A percentile compares a stretch with the other conserved stretches of the same genome.
Conservation (phyloP, 1,284 basidiomycete genomes). For the Stereum hirsutum region DNA sequence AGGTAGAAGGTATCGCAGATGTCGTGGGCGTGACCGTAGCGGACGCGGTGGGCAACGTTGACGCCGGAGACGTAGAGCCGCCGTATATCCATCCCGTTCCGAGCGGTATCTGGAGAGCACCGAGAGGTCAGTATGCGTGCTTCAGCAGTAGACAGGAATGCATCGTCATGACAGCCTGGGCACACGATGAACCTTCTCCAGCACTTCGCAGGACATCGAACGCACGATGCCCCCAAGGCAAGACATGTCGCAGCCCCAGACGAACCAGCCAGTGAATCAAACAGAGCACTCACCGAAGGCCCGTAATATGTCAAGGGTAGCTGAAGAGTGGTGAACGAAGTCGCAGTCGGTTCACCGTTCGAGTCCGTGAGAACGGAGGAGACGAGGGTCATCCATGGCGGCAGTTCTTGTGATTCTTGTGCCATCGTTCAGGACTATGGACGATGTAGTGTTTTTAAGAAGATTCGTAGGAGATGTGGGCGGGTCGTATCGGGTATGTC, state of each 20-base stretch:
- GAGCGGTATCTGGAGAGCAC: constrained; percentile 49
- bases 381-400: constrained; percentile 55
- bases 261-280: too few species aligned
- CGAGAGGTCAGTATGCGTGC: neutral
- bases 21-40: constrained; percentile 8
- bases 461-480: too few species aligned
- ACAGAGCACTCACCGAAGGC: constrained; percentile 51
- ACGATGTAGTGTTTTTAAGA: too few species aligned
- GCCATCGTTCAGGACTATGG: constrained; percentile 9
- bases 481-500: too few species aligned
- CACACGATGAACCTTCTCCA: too few species aligned
- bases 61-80: constrained; percentile 43
- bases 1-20: constrained; percentile 15
- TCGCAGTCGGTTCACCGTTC: constrained; percentile 39
- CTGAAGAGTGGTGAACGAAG: constrained; percentile 40
- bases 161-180: too few species aligned
- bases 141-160: too few species aligned
- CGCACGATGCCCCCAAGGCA: too few species aligned
- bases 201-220: too few species aligned
- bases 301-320: constrained; percentile 67
- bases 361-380: constrained; percentile 39
- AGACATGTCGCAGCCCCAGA: too few species aligned
- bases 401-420: constrained; percentile 56
- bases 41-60: constrained; percentile 14
- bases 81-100: constrained; percentile 60